Evolutionary conservation across 2,329 filamentous ascomycete genomes (phyloP), one percentile per base, ranked within the genome.

Genomic region (Aspergillus ochraceoroseus): DNA sequence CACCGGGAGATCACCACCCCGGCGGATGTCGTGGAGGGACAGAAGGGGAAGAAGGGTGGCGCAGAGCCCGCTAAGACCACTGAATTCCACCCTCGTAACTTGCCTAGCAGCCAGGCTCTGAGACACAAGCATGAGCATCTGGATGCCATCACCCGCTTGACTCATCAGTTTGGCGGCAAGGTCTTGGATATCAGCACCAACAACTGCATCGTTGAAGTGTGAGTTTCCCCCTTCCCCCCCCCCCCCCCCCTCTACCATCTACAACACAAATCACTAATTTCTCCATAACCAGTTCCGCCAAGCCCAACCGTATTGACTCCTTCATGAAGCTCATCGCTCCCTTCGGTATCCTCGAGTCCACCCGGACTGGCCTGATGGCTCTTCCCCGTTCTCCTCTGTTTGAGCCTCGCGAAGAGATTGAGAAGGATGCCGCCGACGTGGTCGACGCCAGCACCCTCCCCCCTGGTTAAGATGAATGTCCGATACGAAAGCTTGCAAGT

Each of bases 141-240:
- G 55, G 87, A 90, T 72, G 88, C 85, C 42, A 95, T 98, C 59
- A 98, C 92, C 41, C 92, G 94, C 68, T 81, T 98, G 62, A 83
- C 90, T 12, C 92, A 98, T 71, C 92, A 98, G 61, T 98, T 98
- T 58, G 89, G 89, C 42, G 92, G 92, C 51, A 98, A 98, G 72
- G 86, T 98, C 17, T 69, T 98, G 56, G 92, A 98, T 67, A 96
- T 98, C 57, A 95, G 88, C 74, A 95, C 87, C 38, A 95, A 87
- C 70, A 96, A 94, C 71, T 96, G 92, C 70, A 96, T 96, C 65
- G 89, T 98, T 45, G 92, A 98, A 70, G 68, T 98, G 86, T 90
- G 77, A 77, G 85, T 77, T 19, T 27, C 27, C 22, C 27, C 26
- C 11, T 17, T 12, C 27, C 14, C 7, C 9, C 12, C 11, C 11